Percentiles rank a stretch among this genome's conserved stretches.
These are phyloP conservation scores for Microthlaspi erraticum DNA, from an alignment of 345 rosid species.

Conservation along the genomic window DNA sequence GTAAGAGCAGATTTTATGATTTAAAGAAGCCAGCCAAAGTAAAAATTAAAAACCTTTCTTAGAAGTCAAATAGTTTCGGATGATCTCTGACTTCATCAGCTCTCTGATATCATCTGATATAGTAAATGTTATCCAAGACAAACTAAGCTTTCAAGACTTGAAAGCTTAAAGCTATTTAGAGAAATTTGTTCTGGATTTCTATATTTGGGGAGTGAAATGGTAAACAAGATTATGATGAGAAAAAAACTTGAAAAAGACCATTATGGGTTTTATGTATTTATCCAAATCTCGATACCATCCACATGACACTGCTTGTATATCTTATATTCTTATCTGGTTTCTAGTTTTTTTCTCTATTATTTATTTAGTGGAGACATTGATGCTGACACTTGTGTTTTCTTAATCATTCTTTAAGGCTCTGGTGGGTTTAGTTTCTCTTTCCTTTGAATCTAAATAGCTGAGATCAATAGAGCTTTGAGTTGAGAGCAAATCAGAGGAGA, in stretches of 20 bases:
- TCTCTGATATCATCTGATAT: conserved; percentile 1
- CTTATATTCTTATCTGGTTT: conserved; percentile 21
- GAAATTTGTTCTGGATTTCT: neutral
- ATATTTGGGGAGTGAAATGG: conserved; percentile 1
- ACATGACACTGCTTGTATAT: conserved; percentile 23
- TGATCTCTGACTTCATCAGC: conserved; percentile 1
- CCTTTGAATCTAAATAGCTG: conserved; percentile 6
- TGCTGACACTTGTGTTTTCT: conserved; percentile 22
- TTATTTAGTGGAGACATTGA: conserved; percentile 24
- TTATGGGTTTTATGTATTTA: conserved; percentile 26
- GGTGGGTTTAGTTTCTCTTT: conserved; percentile 22
- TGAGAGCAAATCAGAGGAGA: conserved; percentile 20
- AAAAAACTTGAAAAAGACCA: conserved; percentile 1
- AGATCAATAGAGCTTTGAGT: conserved; percentile 24
- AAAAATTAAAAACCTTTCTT: neutral
- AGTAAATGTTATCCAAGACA: neutral
- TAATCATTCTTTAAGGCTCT: conserved; percentile 20
- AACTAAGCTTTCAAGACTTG: neutral
- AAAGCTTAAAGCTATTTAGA: neutral
- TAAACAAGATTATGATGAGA: neutral
- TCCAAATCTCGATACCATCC: conserved; percentile 21
- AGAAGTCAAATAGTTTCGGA: neutral
- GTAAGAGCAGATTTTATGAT: neutral
- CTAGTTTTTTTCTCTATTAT: conserved; percentile 23
- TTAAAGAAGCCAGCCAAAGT: neutral